Percentiles rank a stretch among this genome's conserved stretches.
Conservation (phyloP, 2,329 filamentous ascomycete genomes). For the Epichloe hybrida region DNA sequence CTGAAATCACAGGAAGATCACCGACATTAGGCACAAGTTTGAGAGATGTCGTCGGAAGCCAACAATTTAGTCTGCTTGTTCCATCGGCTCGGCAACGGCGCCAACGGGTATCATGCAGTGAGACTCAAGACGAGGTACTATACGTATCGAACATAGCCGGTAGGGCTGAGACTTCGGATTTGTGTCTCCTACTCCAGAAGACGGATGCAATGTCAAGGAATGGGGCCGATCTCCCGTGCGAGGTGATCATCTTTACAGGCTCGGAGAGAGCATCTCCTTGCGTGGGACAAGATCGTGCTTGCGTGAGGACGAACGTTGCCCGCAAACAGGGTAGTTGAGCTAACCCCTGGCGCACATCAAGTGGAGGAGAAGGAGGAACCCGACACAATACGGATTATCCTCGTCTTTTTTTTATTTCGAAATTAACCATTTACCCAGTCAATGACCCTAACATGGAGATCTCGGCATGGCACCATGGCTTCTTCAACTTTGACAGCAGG, state of each 20-base stretch:
- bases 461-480: too few relatives aligned
- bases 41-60: not conserved
- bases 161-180: conserved; percentile 8
- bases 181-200: conserved; percentile 1
- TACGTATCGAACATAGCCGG: conserved; percentile 4
- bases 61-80: not conserved
- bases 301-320: not conserved
- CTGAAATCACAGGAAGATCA: too few relatives aligned
- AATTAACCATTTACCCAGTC: too few relatives aligned
- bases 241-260: conserved; percentile 6
- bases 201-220: not conserved
- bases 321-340: not conserved
- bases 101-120: conserved; percentile 6
- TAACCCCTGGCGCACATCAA: not conserved
- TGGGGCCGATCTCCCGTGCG: conserved; percentile 6
- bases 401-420: too few relatives aligned
- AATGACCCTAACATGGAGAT: too few relatives aligned
- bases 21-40: not conserved
- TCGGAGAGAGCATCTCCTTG: not conserved
- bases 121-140: conserved; percentile 7
- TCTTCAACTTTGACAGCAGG: not conserved
- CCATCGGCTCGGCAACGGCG: conserved; percentile 4
- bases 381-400: not conserved
- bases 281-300: conserved; percentile 7
- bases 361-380: not conserved